phyloP scores from a whole-genome alignment of 2,329 filamentous ascomycete genomes.

The Colletotrichum plurivorum region DNA sequence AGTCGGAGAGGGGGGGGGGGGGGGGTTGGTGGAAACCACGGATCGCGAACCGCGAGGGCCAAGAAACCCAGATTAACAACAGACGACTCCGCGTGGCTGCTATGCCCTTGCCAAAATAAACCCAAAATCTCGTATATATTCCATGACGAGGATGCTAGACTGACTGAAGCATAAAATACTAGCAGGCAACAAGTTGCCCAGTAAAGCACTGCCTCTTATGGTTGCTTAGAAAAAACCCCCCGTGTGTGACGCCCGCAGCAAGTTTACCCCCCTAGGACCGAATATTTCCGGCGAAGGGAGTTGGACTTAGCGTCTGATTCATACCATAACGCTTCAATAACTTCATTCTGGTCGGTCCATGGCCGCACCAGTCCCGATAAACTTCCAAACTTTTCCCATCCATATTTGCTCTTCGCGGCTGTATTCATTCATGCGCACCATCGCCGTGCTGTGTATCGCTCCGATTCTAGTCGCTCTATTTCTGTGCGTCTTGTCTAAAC shows the following conservation, averaged over 20 bases:
- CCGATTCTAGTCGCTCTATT: background rate
- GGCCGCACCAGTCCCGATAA: background rate
- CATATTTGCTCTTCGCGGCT: background rate
- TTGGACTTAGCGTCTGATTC: background rate
- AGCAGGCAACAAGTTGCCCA: background rate
- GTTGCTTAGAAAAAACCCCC: background rate
- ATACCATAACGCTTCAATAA: constrained; percentile 17
- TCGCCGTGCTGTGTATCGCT: constrained; percentile 1
- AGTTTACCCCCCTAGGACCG: background rate
- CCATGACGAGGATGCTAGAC: background rate
- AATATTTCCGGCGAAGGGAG: background rate
- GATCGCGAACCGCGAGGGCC: background rate
- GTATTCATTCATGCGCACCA: background rate
- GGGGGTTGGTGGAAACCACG: background rate
- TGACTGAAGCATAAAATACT: constrained; percentile 5
- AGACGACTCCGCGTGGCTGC: background rate
- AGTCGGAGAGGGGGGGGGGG: background rate
- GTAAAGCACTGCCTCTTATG: background rate
- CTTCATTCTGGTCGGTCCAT: background rate
- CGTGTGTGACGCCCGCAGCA: background rate
- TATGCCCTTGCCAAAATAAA: background rate
- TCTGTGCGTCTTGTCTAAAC: constrained; percentile 11
- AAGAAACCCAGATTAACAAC: background rate
- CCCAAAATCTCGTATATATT: constrained; percentile 25
- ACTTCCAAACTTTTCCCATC: constrained; percentile 21